Percentiles rank a stretch among this genome's conserved stretches.
These are phyloP conservation scores for Selaginella moellendorffii DNA, from an alignment of 75 land plant genomes.

Conservation along the genomic window DNA sequence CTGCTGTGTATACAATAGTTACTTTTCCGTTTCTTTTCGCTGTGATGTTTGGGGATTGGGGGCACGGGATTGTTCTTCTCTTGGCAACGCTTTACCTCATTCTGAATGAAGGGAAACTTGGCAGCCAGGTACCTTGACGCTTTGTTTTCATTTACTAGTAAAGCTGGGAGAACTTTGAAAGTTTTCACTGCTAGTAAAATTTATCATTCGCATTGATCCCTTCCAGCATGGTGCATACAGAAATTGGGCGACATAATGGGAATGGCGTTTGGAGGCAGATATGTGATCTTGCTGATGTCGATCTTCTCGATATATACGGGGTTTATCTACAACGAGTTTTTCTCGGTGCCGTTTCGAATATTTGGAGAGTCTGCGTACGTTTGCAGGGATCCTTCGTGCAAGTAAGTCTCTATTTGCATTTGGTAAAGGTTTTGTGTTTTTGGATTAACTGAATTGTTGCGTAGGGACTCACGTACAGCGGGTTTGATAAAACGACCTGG, in stretches of 20 bases:
- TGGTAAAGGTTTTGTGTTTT: too few relatives aligned
- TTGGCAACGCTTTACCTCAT: conserved; percentile 64
- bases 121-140: conserved; percentile 51
- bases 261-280: conserved; percentile 91
- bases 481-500: conserved; percentile 58
- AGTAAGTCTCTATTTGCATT: too few relatives aligned
- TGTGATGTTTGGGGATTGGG: conserved; percentile 99
- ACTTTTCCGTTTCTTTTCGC: conserved; percentile 98
- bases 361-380: conserved; percentile 80
- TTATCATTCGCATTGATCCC: not conserved
- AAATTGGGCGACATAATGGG: conserved; percentile 92
- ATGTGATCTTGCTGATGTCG: conserved; percentile 88
- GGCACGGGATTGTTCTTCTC: conserved; percentile 82
- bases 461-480: conserved; percentile 53
- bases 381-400: conserved; percentile 73
- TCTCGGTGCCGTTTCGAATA: conserved; percentile 68
- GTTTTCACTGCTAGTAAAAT: not conserved
- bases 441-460: too few relatives aligned
- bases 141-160: not conserved
- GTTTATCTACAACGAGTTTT: conserved; percentile 94
- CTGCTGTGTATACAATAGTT: conserved; percentile 77
- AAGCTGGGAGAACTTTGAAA: not conserved
- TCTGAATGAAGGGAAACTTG: conserved; percentile 52
- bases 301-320: conserved; percentile 93
- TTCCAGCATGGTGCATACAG: conserved; percentile 24